Evolutionary conservation across 2,329 filamentous ascomycete species (phyloP).

Genomic region (Cytospora mali): DNA sequence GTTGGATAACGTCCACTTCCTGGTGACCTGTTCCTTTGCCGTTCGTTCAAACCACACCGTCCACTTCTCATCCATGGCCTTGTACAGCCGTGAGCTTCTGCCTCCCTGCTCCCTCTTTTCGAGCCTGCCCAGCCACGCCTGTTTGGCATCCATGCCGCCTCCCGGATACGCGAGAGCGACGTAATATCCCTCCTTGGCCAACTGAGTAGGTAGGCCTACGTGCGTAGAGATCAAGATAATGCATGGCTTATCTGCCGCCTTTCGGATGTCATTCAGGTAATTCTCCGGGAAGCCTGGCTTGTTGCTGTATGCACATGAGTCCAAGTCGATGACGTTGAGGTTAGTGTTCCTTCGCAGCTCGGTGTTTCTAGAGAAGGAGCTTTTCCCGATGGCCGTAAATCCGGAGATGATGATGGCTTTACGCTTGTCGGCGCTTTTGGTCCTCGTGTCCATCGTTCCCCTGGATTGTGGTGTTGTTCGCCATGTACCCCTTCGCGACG

Average conservation of each 20-base stretch:
- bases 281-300: constrained; percentile 18
- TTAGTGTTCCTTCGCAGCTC: too few species aligned
- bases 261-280: constrained; percentile 16
- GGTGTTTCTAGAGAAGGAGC: constrained; percentile 4
- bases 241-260: constrained; percentile 14
- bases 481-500: background rate
- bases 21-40: constrained; percentile 9
- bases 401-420: constrained; percentile 20
- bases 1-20: constrained; percentile 2
- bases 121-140: constrained; percentile 20
- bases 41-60: constrained; percentile 18
- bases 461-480: background rate
- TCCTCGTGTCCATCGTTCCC: background rate
- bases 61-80: constrained; percentile 14
- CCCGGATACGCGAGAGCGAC: constrained; percentile 22
- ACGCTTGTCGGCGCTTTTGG: background rate
- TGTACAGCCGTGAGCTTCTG: constrained; percentile 20
- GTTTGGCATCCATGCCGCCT: constrained; percentile 5
- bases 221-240: constrained; percentile 20
- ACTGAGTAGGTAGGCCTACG: constrained; percentile 5
- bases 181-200: constrained; percentile 19
- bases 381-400: constrained; percentile 23
- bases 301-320: constrained; percentile 23
- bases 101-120: constrained; percentile 15
- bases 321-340: constrained; percentile 13